phyloP scores from a whole-genome alignment of 805 yeast species.

The Barnettozyma pratensis region DNA sequence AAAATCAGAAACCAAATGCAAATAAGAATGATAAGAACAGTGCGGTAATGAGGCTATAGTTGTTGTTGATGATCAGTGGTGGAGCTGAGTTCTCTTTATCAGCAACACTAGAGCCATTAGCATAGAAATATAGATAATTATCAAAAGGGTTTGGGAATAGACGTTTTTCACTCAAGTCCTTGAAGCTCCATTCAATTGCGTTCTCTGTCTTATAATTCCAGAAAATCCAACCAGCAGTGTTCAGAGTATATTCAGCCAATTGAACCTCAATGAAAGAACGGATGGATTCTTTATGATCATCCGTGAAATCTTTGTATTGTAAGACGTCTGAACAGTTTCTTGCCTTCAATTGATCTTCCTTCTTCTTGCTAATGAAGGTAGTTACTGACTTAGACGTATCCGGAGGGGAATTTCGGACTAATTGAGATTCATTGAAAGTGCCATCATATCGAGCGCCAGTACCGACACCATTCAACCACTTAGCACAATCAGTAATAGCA shows the following conservation, averaged over 20 bases:
- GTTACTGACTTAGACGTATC: background rate
- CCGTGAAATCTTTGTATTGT: slow-evolving; percentile 37
- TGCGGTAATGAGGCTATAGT: background rate
- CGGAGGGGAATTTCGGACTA: slow-evolving; percentile 10
- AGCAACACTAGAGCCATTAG: slow-evolving; percentile 19
- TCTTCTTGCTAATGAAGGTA: background rate
- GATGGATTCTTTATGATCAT: slow-evolving; percentile 36
- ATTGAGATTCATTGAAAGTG: slow-evolving; percentile 29
- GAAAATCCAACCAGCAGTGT: slow-evolving; percentile 56
- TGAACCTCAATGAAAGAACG: slow-evolving; percentile 59
- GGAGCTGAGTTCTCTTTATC: background rate
- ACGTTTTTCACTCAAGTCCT: slow-evolving; percentile 40
- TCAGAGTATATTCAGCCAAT: slow-evolving; percentile 43
- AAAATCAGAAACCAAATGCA: background rate
- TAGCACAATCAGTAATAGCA: slow-evolving; percentile 88
- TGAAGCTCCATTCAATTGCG: slow-evolving; percentile 65
- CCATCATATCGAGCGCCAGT: slow-evolving; percentile 81
- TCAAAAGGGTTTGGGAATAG: slow-evolving; percentile 61
- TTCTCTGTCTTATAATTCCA: slow-evolving; percentile 70
- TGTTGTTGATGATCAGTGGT: background rate
- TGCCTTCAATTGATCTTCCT: slow-evolving; percentile 2
- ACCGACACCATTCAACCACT: slow-evolving; percentile 84
- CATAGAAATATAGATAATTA: slow-evolving; percentile 42
- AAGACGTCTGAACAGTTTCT: slow-evolving; percentile 36
- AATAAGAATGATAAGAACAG: background rate